phyloP scores from a whole-genome alignment of 2,329 filamentous ascomycete genomes.

The Botrytis medusae region DNA sequence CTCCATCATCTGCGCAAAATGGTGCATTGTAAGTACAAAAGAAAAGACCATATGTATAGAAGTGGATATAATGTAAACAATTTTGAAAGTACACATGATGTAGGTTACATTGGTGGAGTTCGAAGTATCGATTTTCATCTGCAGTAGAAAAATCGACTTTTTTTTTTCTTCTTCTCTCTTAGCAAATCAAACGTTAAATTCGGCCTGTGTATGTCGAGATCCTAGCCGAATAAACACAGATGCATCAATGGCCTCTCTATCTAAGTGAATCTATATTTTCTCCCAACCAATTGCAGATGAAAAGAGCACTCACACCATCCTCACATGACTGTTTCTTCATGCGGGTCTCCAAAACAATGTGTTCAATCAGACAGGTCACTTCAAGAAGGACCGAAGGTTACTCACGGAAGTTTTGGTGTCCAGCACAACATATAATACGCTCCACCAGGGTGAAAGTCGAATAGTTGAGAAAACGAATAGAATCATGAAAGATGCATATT shows the following conservation, averaged over 20 bases:
- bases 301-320: constrained; percentile 33
- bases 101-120: constrained; percentile 20
- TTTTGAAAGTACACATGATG: constrained; percentile 19
- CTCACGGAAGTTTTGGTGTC: constrained; percentile 14
- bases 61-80: constrained; percentile 12
- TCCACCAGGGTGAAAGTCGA: constrained; percentile 7
- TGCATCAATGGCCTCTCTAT: constrained; percentile 12
- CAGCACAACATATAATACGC: constrained; percentile 13
- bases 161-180: no score
- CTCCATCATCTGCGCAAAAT: constrained; percentile 10
- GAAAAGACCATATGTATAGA: constrained; percentile 7
- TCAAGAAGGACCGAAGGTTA: constrained; percentile 28
- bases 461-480: neutral
- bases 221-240: constrained; percentile 9
- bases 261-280: neutral
- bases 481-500: neutral
- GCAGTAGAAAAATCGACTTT: neutral
- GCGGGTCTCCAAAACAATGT: constrained; percentile 33
- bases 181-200: constrained; percentile 11
- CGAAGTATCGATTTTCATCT: constrained; percentile 14
- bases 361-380: constrained; percentile 26
- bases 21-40: neutral
- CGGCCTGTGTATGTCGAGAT: constrained; percentile 2
- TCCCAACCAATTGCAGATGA: constrained; percentile 29
- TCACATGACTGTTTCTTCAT: constrained; percentile 39